Evolutionary conservation across 768 basidiomycete species (phyloP), one percentile per base, ranked within the genome.

Genomic region (Rhodotorula toruloides): DNA sequence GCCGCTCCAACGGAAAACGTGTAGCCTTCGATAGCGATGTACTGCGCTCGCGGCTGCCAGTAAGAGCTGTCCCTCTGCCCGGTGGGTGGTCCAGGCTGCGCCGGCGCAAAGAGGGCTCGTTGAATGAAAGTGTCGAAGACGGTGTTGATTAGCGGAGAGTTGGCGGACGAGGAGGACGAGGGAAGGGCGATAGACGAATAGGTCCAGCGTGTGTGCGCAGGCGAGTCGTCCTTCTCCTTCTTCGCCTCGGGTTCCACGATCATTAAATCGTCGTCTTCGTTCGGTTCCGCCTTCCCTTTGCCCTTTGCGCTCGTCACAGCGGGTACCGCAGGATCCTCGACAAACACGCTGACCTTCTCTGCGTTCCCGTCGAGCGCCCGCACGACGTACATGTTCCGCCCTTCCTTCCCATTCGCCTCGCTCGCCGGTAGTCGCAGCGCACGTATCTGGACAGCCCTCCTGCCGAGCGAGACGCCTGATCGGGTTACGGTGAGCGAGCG

Each of bases 61-160:
- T 43, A 52, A 9, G 54, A 29, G 1, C 31, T n/a, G 16, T 53
- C 22, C 36, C 22, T 31, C 21, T 36, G 47, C 32, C 21, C 27
- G 32, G 29, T 46, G 50, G 29, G 56, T 22, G 53, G 48, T 5
- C 49, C 58, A 2, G 57, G 50, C 17, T 32, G 42, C 0, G 62
- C 58, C 1, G 67, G 62, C 7, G 60, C 48, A 25, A 71, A 56
- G 25, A 71, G 66, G 14, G 67, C 60, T 12, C 66, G 63, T 29
- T 67, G 66, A 50, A 71, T 65, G 66, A 71, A 71, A 22, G 70
- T 63, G 63, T 71, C 70, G 56, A 68, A 68, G 29, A 63, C 36
- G 16, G 69, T 49, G 5, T 47, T n/a, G 25, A 31, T 48, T 2
- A 44, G 1, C 27, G 2, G 6, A 19, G 58, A 11, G 5, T 34